phyloP scores from a whole-genome alignment of 2,329 filamentous ascomycete species.

The Trichoderma aggressivum region DNA sequence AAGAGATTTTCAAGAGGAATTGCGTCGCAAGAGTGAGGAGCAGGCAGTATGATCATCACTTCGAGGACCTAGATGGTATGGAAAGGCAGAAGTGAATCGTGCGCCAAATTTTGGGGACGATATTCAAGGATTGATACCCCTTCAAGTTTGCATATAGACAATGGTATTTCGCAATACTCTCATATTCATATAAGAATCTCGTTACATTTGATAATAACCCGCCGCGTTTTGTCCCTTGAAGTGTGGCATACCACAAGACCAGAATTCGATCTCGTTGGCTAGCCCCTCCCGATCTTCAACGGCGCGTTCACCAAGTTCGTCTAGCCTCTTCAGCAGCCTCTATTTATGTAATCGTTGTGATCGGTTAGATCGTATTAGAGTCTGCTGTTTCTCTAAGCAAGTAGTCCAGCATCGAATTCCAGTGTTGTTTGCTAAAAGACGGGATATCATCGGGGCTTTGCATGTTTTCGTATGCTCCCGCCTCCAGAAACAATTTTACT shows the following conservation, averaged over 20 bases:
- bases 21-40: not conserved
- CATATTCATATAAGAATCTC: not conserved
- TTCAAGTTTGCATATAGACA: not conserved
- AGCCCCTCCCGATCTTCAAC: not conserved
- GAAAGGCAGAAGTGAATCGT: not conserved
- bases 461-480: not conserved
- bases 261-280: not conserved
- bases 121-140: not conserved
- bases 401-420: not conserved
- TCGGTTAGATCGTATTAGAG: fast-evolving
- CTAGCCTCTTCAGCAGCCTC: not conserved
- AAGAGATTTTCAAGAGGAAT: constrained; percentile 2
- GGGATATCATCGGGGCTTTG: not conserved
- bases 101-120: too few species aligned
- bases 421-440: not conserved
- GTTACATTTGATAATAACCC: too few species aligned
- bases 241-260: not conserved
- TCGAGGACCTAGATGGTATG: not conserved
- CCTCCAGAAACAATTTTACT: not conserved
- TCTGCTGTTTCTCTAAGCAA: not conserved
- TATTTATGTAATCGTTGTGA: not conserved
- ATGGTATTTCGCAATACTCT: not conserved
- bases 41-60: not conserved
- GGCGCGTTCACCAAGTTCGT: not conserved
- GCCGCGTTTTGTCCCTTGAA: not conserved